These are phyloP conservation scores for Mucor racemosus DNA, from an alignment of 371 early-diverging fungal species.

Conservation along the genomic window DNA sequence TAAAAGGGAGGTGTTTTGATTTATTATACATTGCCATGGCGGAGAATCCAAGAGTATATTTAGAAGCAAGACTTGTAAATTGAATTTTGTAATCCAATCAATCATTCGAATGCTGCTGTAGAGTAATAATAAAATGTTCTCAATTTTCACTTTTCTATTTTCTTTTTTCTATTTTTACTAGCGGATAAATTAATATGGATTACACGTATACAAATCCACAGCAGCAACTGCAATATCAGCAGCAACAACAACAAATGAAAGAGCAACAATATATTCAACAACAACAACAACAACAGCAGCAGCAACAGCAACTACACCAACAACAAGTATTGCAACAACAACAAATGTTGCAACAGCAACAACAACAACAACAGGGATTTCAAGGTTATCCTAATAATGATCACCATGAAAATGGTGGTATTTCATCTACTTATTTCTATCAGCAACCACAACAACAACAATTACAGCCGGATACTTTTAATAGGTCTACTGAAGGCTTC, in stretches of 20 bases:
- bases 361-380: constrained; percentile 17
- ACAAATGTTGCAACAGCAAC: constrained; percentile 9
- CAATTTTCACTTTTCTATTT: not conserved
- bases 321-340: constrained; percentile 7
- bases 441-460: constrained; percentile 32
- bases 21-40: too few species aligned
- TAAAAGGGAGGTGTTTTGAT: not conserved
- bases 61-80: too few species aligned
- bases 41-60: too few species aligned
- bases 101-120: not conserved
- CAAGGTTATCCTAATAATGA: not conserved
- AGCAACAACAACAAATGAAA: not conserved
- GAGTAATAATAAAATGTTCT: not conserved
- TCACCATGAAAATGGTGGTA: not conserved
- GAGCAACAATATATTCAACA: constrained; percentile 9
- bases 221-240: constrained; percentile 11
- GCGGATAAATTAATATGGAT: constrained; percentile 19
- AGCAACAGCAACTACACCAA: constrained; percentile 10
- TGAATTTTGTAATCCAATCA: too few species aligned
- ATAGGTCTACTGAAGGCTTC: constrained; percentile 68
- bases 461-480: constrained; percentile 30
- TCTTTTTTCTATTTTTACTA: not conserved
- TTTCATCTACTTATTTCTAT: constrained; percentile 27
- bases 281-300: constrained; percentile 6
- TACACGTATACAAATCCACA: constrained; percentile 31